Evolutionary conservation across 768 basidiomycete genomes (phyloP).

Genomic region (Neoboletus magnificus): DNA sequence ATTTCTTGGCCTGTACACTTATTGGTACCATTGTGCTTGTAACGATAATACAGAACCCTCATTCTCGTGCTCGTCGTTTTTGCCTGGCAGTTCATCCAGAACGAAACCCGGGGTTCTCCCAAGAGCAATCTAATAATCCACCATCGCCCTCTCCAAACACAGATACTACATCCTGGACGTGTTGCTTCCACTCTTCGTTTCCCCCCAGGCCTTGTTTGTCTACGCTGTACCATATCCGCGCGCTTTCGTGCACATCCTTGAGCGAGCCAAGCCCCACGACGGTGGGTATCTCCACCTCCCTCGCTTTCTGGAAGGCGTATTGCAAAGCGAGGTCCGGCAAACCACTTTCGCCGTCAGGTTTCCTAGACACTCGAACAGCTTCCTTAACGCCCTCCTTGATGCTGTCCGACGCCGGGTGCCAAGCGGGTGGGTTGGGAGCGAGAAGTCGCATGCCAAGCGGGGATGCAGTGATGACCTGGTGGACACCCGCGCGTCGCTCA

Average conservation of each 20-base stretch:
- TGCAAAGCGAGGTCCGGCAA: constrained; percentile 70
- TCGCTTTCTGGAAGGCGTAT: constrained; percentile 55
- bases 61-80: neutral
- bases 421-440: constrained; percentile 51
- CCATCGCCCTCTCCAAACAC: constrained; percentile 42
- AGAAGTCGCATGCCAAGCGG: constrained; percentile 85
- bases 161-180: constrained; percentile 32
- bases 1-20: constrained; percentile 19
- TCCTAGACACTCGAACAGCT: constrained; percentile 32
- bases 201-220: constrained; percentile 34
- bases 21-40: constrained; percentile 22
- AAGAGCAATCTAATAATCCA: constrained; percentile 65
- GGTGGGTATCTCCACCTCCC: constrained; percentile 49
- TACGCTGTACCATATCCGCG: constrained; percentile 65
- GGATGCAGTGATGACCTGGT: constrained; percentile 72
- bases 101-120: constrained; percentile 53
- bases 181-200: constrained; percentile 45
- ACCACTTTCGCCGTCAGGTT: constrained; percentile 38
- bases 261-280: constrained; percentile 72
- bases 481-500: constrained; percentile 57
- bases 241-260: constrained; percentile 70
- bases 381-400: constrained; percentile 43
- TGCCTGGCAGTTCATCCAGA: constrained; percentile 2
- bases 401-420: constrained; percentile 72
- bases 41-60: constrained; percentile 21